Evolutionary conservation across 495 filamentous ascomycete genomes (phyloP), one percentile per base, ranked within the genome.

Genomic region (Aspergillus bertholletiae): DNA sequence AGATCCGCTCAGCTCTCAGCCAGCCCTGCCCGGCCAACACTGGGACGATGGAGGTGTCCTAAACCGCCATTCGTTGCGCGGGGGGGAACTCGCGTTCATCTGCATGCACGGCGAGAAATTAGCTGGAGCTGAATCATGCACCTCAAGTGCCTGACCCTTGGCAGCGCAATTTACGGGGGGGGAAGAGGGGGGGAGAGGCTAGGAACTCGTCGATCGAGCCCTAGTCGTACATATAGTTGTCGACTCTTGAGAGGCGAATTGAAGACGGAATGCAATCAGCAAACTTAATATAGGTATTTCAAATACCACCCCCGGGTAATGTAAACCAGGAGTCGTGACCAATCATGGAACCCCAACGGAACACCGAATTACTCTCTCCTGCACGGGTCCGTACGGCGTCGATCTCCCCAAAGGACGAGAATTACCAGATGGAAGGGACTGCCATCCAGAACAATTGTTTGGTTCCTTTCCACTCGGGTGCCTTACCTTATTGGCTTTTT

Each of bases 381-480:
- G 23, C 41, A 21, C 18, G 17, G 2, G 3, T 44, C 18, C 30
- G 30, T 32, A 32, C 30, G 7, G 17, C 8, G 37, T 40, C 15
- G 37, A 40, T 40, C 37, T 40, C 37, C 44, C 44, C 44, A 46
- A 46, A 46, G n/a, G n/a, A n/a, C n/a, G n/a, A n/a, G n/a, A n/a
- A 44, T 44, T 44, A 44, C 41, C 41, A 21, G 13, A 32, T 32
- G 30, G 30, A 5, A 32, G 13, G 30, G 30, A 12, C 9, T 12
- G 7, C 30, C 30, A 32, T 32, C 30, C 30, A 32, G 30, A 32
- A 32, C 13, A 12, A 5, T 32, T 32, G 30, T 32, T 32, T 32
- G 30, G 30, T 26, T 60, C 20, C n/a, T 50, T 39, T 44, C 7
- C 24, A 7, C 21, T 47, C 35, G 39, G 28, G 35, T 39, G 30